Percentiles rank a stretch among this genome's conserved stretches.
These are phyloP conservation scores for Trichoderma sp. DNA, from an alignment of 2,329 filamentous ascomycete genomes.

Conservation along the genomic window DNA sequence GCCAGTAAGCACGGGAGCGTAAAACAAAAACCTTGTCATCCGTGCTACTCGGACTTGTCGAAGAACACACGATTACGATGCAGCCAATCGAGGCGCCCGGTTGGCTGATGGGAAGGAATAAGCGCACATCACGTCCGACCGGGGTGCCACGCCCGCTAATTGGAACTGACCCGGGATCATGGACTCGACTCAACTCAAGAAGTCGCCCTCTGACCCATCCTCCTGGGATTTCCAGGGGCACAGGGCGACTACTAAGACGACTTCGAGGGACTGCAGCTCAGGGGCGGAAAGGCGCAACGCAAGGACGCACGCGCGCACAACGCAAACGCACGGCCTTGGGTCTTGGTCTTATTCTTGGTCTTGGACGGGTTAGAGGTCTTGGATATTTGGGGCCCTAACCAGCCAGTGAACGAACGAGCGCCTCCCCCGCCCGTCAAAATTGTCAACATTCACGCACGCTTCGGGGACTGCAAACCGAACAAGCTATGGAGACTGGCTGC, in stretches of 20 bases:
- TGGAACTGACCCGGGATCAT: slow-evolving; percentile 8
- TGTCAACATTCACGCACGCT: slow-evolving; percentile 1
- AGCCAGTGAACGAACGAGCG: background rate
- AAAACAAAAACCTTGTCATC: slow-evolving; percentile 6
- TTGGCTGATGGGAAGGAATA: slow-evolving; percentile 11
- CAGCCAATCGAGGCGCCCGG: slow-evolving; percentile 13
- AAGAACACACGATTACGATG: slow-evolving; percentile 14
- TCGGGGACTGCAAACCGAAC: background rate
- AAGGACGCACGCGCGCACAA: background rate
- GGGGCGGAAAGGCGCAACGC: background rate
- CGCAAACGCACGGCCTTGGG: background rate
- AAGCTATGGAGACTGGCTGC: background rate
- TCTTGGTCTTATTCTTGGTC: background rate
- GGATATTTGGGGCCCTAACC: background rate
- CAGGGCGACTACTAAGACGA: background rate
- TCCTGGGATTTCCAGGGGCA: background rate
- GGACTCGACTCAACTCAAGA: slow-evolving; percentile 9
- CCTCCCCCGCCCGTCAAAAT: background rate
- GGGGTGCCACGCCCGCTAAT: slow-evolving; percentile 18
- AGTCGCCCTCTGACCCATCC: slow-evolving; percentile 14
- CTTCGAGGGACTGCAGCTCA: background rate
- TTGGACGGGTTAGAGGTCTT: background rate
- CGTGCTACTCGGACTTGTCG: background rate
- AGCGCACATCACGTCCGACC: slow-evolving; percentile 14
- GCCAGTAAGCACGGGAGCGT: slow-evolving; percentile 14